Base-by-base conservation (phyloP, 306 rosid genomes). In the Rubus parviflorus region DNA sequence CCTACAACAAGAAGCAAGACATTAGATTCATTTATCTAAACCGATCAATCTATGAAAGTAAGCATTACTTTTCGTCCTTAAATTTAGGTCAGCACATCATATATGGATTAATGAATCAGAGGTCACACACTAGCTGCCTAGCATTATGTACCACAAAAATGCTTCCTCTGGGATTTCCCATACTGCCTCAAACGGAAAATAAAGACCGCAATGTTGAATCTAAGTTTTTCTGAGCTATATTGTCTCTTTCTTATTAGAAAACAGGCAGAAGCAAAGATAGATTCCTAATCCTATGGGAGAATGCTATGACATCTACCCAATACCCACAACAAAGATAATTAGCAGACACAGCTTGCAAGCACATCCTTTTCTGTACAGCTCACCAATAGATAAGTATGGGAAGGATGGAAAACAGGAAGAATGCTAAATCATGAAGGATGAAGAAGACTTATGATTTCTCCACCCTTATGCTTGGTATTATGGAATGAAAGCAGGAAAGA, bases 1-100 rank as follows among this genome's bases (percentile, higher is more conserved):
- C 69, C 77, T 74, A 48, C 57, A 51, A 43, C 30, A 42, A 15
- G 25, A 58, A 74, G 19, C 68, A 23, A 17, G 25, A 73, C 1
- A 45, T 25, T 60, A 74, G 42, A 73, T 74, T 48, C 12, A 10
- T 16, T 16, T 16, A 43, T 6, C 45, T 7, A 4, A 42, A 58
- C n/a, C 9, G 57, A 13, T 9, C 68, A 56, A 8, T 20, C 8
- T 22, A 65, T 17, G 16, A 40, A 41, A 20, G 35, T 30, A 7
- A 16, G 20, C 67, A 72, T 41, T 0, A 16, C 37, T 49, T 48
- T 8, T 70, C 56, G 0, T 6, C 20, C 73, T 69, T 15, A 23
- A 23, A 23, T 46, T 22, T 22, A 25, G 41, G 41, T 14, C 23
- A 68, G 42, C 38, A 46, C 23, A 70, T 69, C 46, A 16, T 17